Evolutionary conservation across 2,329 filamentous ascomycete genomes (phyloP), one percentile per base, ranked within the genome.

Genomic region (Alternaria infectoria): DNA sequence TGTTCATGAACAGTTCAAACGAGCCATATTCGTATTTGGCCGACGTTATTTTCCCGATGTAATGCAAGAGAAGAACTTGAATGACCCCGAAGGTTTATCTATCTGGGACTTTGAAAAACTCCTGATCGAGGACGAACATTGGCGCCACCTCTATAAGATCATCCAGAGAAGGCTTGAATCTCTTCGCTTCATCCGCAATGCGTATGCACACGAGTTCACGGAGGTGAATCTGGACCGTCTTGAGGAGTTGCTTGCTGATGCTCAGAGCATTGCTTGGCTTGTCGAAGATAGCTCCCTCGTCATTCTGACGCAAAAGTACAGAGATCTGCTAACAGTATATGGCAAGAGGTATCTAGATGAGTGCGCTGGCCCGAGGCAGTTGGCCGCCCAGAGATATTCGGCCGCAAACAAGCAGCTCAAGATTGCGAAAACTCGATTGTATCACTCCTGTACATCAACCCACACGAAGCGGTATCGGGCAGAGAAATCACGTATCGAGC

Each of bases 101-200:
- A 26, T 57, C 21, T 9, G 4, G 36, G 55, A 28, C 11, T 57
- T 57, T 30, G 47, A 28, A 28, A 12, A 19, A 0, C 25, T 50
- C 25, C 13, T 50, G 13, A 1, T 3, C 15, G 13, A 50, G 15
- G 15, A 50, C 47, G 23, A 28, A 11, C n/a, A n/a, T 17, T 21
- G 17, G 47, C 47, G 19, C 13, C 46, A 57, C 3, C 21, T 47
- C 6, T 57, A 57, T 30, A 44, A 40, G 6, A 25, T 62, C 28
- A 46, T 26, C 13, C 13, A 30, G 6, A 25, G 59, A 11, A 43
- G 54, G 40, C 52, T 52, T 26, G 6, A 19, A 36, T 57, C 54
- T 3, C 43, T 57, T 15, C 45, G 54, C 17, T 21, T 23, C 17
- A 43, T 57, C 32, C 58, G 58, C 13, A 61, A 61, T 61, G 28